These are phyloP conservation scores for Jatropha multifida DNA, from an alignment of 441 rosid genomes.

Conservation along the genomic window DNA sequence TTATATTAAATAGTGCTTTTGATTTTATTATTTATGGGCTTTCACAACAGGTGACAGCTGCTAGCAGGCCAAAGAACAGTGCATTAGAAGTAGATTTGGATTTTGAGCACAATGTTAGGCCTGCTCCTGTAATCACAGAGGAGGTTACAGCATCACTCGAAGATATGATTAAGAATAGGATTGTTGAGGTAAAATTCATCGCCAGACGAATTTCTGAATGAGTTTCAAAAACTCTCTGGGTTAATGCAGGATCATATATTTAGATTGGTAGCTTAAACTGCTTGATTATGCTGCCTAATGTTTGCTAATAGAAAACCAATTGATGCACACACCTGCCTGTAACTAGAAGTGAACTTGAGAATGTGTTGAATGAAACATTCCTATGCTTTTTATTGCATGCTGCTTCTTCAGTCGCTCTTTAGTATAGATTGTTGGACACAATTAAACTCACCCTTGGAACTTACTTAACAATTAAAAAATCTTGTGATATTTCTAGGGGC, in stretches of 20 bases:
- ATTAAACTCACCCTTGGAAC: not conserved
- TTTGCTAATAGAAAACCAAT: not conserved
- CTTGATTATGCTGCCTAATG: not conserved
- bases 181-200: slow-evolving; percentile 54
- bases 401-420: not conserved
- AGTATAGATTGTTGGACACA: not conserved
- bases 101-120: slow-evolving; percentile 92
- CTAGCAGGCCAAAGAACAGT: slow-evolving; percentile 85
- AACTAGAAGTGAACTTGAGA: not conserved
- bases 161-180: slow-evolving; percentile 74
- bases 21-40: slow-evolving; percentile 6
- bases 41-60: slow-evolving; percentile 68
- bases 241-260: not conserved
- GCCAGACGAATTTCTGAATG: slow-evolving; percentile 14
- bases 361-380: not conserved
- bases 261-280: not conserved
- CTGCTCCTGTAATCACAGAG: slow-evolving; percentile 92
- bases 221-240: not conserved
- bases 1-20: not conserved
- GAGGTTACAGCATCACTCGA: slow-evolving; percentile 90
- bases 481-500: slow-evolving; percentile 43
- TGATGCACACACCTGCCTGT: not conserved
- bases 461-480: not conserved
- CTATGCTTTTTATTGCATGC: not conserved
- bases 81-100: slow-evolving; percentile 94